These are phyloP conservation scores for Solanum tarijense DNA, from an alignment of 257 asterid species.

Conservation along the genomic window DNA sequence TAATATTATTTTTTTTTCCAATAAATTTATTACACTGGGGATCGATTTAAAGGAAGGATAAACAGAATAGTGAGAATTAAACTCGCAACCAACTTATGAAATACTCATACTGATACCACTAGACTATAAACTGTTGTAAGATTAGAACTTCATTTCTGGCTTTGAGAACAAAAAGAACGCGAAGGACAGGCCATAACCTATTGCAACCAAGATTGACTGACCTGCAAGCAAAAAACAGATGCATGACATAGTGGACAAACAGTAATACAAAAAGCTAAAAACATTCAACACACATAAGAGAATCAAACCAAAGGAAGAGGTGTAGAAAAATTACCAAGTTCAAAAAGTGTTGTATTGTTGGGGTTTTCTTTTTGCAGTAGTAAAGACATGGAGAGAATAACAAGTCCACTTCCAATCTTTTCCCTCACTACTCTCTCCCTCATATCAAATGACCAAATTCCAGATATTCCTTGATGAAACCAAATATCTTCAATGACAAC, in stretches of 20 bases:
- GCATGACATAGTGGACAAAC: background rate
- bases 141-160: constrained; percentile 15
- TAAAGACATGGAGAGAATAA: constrained; percentile 41
- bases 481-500: constrained; percentile 27
- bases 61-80: background rate
- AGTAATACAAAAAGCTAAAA: background rate
- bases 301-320: background rate
- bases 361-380: constrained; percentile 7
- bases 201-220: constrained; percentile 14
- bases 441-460: constrained; percentile 46
- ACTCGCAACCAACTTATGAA: background rate
- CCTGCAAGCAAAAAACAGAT: constrained; percentile 10
- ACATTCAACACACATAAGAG: background rate
- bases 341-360: background rate
- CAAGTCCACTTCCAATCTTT: constrained; percentile 61
- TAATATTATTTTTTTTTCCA: background rate
- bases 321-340: constrained; percentile 5
- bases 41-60: background rate
- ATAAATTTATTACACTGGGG: background rate
- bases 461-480: constrained; percentile 9
- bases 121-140: background rate
- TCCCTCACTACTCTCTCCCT: constrained; percentile 55
- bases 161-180: constrained; percentile 8
- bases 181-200: constrained; percentile 10
- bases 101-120: background rate